Conservation (phyloP, 23 red algal species). For the Pyropia yezoensis region DNA sequence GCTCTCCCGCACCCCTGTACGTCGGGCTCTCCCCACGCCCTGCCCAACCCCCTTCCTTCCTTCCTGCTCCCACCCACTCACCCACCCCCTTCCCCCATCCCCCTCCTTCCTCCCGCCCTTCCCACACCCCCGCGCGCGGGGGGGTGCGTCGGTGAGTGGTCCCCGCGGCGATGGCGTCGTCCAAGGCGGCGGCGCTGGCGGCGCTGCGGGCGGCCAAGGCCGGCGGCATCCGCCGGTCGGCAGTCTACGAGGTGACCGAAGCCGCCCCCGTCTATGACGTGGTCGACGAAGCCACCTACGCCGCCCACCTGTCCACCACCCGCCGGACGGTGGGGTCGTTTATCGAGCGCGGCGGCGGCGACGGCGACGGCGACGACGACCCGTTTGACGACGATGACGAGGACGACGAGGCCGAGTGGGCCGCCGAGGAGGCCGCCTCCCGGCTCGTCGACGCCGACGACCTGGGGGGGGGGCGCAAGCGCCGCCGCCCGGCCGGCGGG, state of each 20-base stretch:
- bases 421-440: background rate
- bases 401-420: slow-evolving; percentile 14
- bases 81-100: too few species aligned
- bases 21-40: too few species aligned
- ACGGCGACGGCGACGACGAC: background rate
- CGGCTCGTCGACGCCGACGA: background rate
- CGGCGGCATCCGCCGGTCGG: slow-evolving; percentile 28
- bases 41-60: too few species aligned
- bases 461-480: background rate
- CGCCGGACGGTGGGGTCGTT: slow-evolving; percentile 52
- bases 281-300: slow-evolving; percentile 76
- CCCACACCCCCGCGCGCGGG: too few species aligned
- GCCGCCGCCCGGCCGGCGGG: background rate
- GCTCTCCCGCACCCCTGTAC: too few species aligned
- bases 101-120: too few species aligned
- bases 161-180: slow-evolving; percentile 4
- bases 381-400: background rate
- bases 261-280: slow-evolving; percentile 63
- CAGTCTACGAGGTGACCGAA: slow-evolving; percentile 57
- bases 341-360: slow-evolving; percentile 9
- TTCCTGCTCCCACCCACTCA: too few species aligned
- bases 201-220: slow-evolving; percentile 44
- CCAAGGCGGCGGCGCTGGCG: slow-evolving; percentile 32
- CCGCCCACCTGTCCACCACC: slow-evolving; percentile 21
- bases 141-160: too few species aligned